Conservation (phyloP, 148 eudicot genomes). For the Cornus controversa region DNA sequence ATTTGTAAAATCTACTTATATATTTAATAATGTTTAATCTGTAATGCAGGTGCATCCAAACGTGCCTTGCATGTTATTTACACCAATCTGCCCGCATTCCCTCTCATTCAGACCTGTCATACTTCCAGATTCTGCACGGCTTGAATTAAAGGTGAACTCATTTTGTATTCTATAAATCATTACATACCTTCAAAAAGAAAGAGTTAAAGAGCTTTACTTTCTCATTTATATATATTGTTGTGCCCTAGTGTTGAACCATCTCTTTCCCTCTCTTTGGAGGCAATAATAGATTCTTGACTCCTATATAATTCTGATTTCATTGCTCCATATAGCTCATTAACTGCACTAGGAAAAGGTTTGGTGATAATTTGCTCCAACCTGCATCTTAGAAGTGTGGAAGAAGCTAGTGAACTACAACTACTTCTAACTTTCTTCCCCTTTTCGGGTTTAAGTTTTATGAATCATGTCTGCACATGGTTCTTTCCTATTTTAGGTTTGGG, state of each 20-base stretch:
- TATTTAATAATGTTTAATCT: slow-evolving; percentile 19
- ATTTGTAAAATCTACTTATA: not conserved
- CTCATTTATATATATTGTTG: not conserved
- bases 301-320: too few species aligned
- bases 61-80: slow-evolving; percentile 98
- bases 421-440: too few species aligned
- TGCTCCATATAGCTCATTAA: not conserved
- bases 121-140: slow-evolving; percentile 95
- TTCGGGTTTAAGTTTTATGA: too few species aligned
- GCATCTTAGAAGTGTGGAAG: not conserved
- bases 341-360: not conserved
- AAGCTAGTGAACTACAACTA: too few species aligned
- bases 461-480: not conserved
- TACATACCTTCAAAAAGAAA: not conserved
- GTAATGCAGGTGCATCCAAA: slow-evolving; percentile 92
- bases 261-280: not conserved
- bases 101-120: slow-evolving; percentile 98
- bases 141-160: slow-evolving; percentile 74
- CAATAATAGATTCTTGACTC: too few species aligned
- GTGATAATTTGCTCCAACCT: not conserved
- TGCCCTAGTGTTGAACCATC: not conserved
- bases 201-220: not conserved
- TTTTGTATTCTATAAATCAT: not conserved
- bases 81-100: slow-evolving; percentile 98
- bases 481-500: not conserved